Percentiles rank a stretch among this genome's conserved stretches.
phyloP scores from a whole-genome alignment of 495 filamentous ascomycete species.

The Podospora bellae-mahoneyi region DNA sequence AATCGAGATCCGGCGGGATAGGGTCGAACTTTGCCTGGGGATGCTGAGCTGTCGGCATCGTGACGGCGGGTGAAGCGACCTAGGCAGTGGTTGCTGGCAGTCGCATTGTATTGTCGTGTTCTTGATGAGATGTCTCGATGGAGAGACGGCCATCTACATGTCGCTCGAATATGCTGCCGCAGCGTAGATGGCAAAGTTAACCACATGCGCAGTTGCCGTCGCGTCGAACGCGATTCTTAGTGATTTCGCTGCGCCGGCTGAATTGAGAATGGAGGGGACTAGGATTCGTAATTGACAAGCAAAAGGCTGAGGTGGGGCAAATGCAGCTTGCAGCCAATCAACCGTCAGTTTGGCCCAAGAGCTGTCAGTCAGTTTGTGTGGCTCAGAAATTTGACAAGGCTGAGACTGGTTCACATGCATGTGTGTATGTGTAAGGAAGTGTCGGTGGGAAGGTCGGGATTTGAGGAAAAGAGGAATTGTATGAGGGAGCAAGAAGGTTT shows the following conservation, averaged over 20 bases:
- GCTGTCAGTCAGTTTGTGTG: constrained; percentile 8
- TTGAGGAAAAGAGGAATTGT: no score
- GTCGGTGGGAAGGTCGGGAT: constrained; percentile 3
- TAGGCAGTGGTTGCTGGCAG: not conserved
- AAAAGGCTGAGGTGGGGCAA: not conserved
- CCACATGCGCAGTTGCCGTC: not conserved
- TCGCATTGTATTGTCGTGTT: not conserved
- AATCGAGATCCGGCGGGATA: constrained; percentile 76
- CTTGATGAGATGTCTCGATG: not conserved
- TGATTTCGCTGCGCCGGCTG: no score
- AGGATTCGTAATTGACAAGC: not conserved
- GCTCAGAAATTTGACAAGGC: constrained; percentile 17
- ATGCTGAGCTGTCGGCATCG: constrained; percentile 66
- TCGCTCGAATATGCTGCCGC: not conserved
- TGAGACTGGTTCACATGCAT: not conserved
- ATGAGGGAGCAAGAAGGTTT: no score
- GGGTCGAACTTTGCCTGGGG: constrained; percentile 75
- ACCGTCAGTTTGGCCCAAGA: not conserved
- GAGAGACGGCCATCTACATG: not conserved
- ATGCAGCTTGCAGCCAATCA: not conserved
- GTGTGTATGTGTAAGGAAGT: not conserved
- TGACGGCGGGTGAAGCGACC: constrained; percentile 17
- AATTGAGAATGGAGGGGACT: not conserved
- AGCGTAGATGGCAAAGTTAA: not conserved
- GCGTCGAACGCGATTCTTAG: constrained; percentile 7